Evolutionary conservation across 23 red algal genomes (phyloP), one percentile per base, ranked within the genome.

Genomic region (Gracilaria domingensis): DNA sequence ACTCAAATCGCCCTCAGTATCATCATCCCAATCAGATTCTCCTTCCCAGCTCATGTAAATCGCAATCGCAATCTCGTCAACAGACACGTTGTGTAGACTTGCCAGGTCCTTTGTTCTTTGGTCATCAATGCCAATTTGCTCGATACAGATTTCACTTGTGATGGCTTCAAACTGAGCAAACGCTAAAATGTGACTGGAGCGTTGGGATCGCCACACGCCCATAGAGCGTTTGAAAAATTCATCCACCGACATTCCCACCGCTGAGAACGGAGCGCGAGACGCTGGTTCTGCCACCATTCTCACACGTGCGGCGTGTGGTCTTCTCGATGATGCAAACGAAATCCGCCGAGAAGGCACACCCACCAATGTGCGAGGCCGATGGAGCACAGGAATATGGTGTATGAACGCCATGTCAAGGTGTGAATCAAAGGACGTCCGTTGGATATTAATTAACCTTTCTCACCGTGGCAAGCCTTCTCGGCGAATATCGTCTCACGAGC

Each of bases 41-140:
- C 94, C 94, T 36, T 96, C 94, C 94, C 94, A 96, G 35, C 65
- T 79, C 94, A 96, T 96, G 16, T 74, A 42, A 55, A 96, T 86
- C 9, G 66, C 66, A 25, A 85, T 66, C 9, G 66, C 80, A 59
- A 77, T 75, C 36, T 89, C 73, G 25, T 74, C 82, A 9, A 75
- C 45, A 20, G 82, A 28, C 35, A 90, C 84, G 16, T 79, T 59
- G 85, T 96, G 65, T 47, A 70, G 67, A 28, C 13, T 24, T 50
- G 77, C 91, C 37, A 96, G 55, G 5, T 30, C 87, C 17, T 76
- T 67, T 37, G 91, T 86, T 30, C 73, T 69, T 28, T 72, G 81
- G 45, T 96, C 94, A 30, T 71, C 34, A 21, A 42, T 51, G 30
- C 28, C 24, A 42, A 84, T 50, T 57, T 32, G 25, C 26, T 62